Base-by-base conservation (phyloP, 257 asterid genomes). In the Solanum corneliomulleri region DNA sequence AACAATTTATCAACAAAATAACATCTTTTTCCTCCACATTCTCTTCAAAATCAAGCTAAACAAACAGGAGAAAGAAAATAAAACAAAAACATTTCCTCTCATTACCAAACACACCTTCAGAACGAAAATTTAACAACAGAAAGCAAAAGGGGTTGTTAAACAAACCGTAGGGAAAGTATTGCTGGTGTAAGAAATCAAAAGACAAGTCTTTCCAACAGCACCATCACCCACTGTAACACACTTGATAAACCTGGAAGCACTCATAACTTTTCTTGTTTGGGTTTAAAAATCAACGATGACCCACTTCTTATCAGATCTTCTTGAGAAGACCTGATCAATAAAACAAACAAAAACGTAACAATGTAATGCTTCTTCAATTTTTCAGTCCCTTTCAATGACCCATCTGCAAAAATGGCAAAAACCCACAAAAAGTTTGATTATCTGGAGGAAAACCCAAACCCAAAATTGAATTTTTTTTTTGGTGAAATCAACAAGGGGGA, bases 211-310 rank as follows among this genome's bases (percentile, higher is more conserved):
- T 13, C 90, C 90, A 88, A 88, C 90, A 27, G 90, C 90, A 80
- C 90, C 90, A 80, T 88, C 90, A 47, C 90, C 90, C 52, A 88
- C 90, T 49, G 90, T 88, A 77, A 88, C 90, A 69, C 90, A 88
- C 86, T 88, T 88, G 71, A 88, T 88, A 76, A 88, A 88, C 87
- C 90, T 88, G 37, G 90, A 88, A 70, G 90, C 88, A 69, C 90
- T 88, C 90, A 88, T 85, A 33, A 18, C 56, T 15, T 11, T n/a
- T 81, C 20, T 52, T 66, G 52, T 25, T 3, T 6, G 25, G 13
- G 41, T 20, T 20, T 62, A 15, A 6, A 52, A 74, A 75, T 5
- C 11, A 75, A 75, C 35, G 7, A 77, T 7, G 14, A 33, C 35
- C 27, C 74, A 31, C 45, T 71, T 58, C 86, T 44, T 80, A 60